A percentile compares a stretch with the other conserved stretches of the same genome.
Evolutionary conservation across 2,329 filamentous ascomycete species (phyloP).

Genomic region (Cytospora leucostoma): DNA sequence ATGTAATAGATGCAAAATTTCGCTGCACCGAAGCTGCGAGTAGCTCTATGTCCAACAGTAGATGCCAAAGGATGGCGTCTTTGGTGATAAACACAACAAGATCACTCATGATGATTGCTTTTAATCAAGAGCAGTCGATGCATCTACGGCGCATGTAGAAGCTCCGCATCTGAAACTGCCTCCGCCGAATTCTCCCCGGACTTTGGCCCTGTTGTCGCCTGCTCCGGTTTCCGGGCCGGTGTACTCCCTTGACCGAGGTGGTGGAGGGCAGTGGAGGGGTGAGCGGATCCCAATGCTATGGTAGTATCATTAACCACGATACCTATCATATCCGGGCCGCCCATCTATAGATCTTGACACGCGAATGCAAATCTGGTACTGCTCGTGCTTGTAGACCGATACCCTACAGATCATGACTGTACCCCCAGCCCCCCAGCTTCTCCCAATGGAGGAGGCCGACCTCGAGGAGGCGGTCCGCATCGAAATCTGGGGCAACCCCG

Average conservation of each 20-base stretch:
- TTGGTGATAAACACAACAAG: neutral
- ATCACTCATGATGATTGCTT: neutral
- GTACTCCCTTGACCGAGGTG: no score
- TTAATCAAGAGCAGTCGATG: neutral
- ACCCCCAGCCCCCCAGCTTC: neutral
- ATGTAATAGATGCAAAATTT: no score
- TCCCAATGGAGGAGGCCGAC: slow-evolving; percentile 10
- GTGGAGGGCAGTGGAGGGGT: neutral
- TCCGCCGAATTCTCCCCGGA: neutral
- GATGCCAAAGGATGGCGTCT: neutral
- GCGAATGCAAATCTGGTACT: neutral
- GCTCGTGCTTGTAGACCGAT: neutral
- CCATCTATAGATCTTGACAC: neutral
- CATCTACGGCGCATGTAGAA: neutral
- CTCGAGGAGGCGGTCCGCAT: slow-evolving; percentile 3
- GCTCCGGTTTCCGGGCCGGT: slow-evolving; percentile 6
- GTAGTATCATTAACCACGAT: no score
- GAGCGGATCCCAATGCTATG: neutral
- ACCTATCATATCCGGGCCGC: neutral
- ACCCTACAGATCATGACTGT: neutral
- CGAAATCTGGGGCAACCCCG: slow-evolving; percentile 6
- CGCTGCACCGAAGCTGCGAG: neutral
- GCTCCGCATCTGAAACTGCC: neutral
- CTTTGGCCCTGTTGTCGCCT: neutral
- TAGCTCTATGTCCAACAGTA: neutral